Base-by-base conservation (phyloP, 371 early-diverging fungal species). In the Dipsacomyces acuminosporus region DNA sequence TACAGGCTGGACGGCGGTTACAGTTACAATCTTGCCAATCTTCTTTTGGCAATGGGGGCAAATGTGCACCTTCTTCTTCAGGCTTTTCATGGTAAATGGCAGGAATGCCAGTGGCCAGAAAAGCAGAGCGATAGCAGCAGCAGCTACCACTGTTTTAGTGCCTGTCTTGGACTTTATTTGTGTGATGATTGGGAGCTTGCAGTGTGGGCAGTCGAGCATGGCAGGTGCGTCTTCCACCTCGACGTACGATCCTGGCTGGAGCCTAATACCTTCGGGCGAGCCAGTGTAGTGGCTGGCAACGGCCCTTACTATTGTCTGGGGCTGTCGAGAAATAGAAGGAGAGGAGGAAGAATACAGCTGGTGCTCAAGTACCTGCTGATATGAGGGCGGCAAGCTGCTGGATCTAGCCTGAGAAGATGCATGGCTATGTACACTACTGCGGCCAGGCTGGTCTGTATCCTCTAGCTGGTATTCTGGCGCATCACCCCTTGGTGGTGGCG, bases 61-160 rank as follows among this genome's bases (percentile, higher is more conserved):
- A 7, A 62, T 38, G 34, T 72, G 72, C 21, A 70, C 53, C 46
- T 62, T 54, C 26, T 61, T 58, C 51, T 62, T 71, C 40, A 69
- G 24, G 24, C 61, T 44, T 44, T 59, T 54, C 9, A 60, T 56
- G 11, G 57, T 23, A 21, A 72, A 57, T 20, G 72, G 72, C 18
- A 72, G 41, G n/a, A 55, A 62, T 13, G 64, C 63, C 48, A 72
- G 44, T 26, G 72, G 72, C 70, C 61, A 66, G 33, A 61, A 72
- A 18, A 63, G 59, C 8, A 62, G 42, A 25, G 48, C 46, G 9
- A 69, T 61, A 9, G 63, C 71, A 6, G 54, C 61, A 2, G 63
- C 62, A 2, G 64, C 71, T 4, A 59, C 70, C 34, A 70, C 48
- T 1, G 72, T 61, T 11, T 64, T 54, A 3, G 63, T 54, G 1